Conservation (phyloP, 768 basidiomycete species). For the Xerocomus brunneocitrinus region DNA sequence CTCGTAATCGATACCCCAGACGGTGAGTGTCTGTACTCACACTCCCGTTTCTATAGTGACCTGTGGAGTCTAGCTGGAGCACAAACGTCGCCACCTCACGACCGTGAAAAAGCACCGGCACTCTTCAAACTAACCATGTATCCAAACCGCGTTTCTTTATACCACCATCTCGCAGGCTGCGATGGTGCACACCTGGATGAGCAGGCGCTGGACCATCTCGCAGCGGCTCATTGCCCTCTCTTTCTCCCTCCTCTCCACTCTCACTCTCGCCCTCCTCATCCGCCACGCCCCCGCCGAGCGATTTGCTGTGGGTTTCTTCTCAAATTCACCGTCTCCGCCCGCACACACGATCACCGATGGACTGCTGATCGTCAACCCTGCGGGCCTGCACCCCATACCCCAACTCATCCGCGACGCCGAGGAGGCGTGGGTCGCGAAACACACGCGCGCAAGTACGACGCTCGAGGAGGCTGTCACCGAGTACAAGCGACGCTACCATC, state of each 20-base stretch:
- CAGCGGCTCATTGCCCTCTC: neutral
- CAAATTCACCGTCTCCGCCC: neutral
- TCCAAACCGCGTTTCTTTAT: too few relatives aligned
- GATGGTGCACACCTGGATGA: neutral
- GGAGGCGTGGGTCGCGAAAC: constrained; percentile 34
- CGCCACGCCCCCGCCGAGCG: neutral
- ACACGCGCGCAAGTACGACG: constrained; percentile 32
- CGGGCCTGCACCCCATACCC: constrained; percentile 41
- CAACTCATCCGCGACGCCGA: constrained; percentile 37
- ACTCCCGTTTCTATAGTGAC: too few relatives aligned
- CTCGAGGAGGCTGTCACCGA: constrained; percentile 36
- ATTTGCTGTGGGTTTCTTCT: neutral
- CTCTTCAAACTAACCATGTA: too few relatives aligned
- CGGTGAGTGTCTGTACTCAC: too few relatives aligned
- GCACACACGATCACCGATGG: constrained; percentile 28
- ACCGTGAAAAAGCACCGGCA: too few relatives aligned
- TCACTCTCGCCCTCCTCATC: neutral
- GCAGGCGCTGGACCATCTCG: neutral
- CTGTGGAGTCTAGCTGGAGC: too few relatives aligned
- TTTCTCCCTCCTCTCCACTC: neutral
- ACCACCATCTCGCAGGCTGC: too few relatives aligned
- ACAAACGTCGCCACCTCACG: too few relatives aligned
- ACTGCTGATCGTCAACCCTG: constrained; percentile 31
- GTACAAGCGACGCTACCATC: constrained; percentile 33
- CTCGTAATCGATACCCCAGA: too few relatives aligned